A percentile compares a stretch with the other conserved stretches of the same genome.
Evolutionary conservation across 2,329 filamentous ascomycete genomes (phyloP).

Genomic region (Talaromyces albobiverticillius): DNA sequence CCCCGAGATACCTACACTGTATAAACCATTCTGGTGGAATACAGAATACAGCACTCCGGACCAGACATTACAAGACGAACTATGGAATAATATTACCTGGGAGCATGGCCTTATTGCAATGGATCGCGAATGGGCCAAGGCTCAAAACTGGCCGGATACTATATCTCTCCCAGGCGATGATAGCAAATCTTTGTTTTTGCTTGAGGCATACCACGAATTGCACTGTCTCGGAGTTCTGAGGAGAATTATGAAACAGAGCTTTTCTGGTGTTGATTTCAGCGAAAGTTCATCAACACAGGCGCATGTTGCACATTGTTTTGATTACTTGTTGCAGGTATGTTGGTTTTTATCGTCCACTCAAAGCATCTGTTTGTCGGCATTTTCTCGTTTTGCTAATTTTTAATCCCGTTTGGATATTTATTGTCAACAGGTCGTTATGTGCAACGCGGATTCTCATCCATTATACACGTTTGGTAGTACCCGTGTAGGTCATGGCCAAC

Average conservation of each 20-base stretch:
- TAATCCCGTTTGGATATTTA: no score
- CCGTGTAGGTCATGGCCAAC: not conserved
- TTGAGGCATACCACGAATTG: conserved; percentile 1
- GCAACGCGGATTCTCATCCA: not conserved
- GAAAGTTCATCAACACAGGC: not conserved
- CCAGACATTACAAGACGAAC: not conserved
- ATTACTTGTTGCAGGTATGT: conserved; percentile 4
- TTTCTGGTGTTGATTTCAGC: no score
- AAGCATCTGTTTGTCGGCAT: no score
- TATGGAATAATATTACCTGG: not conserved
- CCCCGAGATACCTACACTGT: not conserved
- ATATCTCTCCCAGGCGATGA: not conserved
- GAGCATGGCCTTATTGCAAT: not conserved
- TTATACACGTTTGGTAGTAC: conserved; percentile 1
- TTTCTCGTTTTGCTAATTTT: no score
- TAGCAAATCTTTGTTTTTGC: not conserved
- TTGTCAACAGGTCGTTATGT: not conserved
- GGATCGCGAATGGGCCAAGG: not conserved
- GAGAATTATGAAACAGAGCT: not conserved
- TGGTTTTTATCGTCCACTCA: no score
- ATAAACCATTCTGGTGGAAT: conserved; percentile 3
- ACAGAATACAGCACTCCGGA: conserved; percentile 1
- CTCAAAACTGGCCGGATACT: conserved; percentile 6
- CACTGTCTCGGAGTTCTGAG: not conserved
- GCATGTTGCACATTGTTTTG: conserved; percentile 1